Evolutionary conservation across 2,329 filamentous ascomycete genomes (phyloP), one percentile per base, ranked within the genome.

Genomic region (Neofusicoccum sp.): DNA sequence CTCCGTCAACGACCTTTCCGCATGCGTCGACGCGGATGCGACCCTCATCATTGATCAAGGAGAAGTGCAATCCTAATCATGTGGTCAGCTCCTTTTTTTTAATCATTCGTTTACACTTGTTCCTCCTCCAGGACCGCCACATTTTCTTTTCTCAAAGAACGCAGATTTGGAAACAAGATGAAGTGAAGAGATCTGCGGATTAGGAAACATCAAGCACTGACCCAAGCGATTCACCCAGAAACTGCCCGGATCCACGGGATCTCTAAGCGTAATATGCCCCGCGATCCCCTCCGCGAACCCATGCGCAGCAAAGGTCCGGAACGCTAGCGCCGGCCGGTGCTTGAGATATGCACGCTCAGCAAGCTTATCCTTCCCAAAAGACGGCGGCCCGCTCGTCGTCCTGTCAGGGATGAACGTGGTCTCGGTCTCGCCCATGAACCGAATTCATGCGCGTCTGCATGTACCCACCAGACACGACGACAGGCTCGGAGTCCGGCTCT

Each of bases 151-250:
- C 22, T 22, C 22, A 22, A 22, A 22, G 22, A 22, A 22, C 22
- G 22, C 22, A 22, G 22, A 22, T 22, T 22, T 22, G 22, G 22
- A 22, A 22, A 22, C 22, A 22, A 22, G 22, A 22, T 22, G 22
- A 22, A 22, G 22, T 22, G 22, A 22, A 22, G 22, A 22, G 45
- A 83, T 16, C 16, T n/a, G 12, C 29, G 22, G 34, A 1, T 1
- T n/a, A 49, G 3, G 3, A 34, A 22, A 76, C 4, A 82, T 84
- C 75, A 88, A 89, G 2, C 85, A 81, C 1, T 85, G 80, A 11
- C 86, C 86, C 62, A 89, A 87, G 0, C 87, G 87, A 67, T 89
- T 89, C 4, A 90, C 85, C 87, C 86, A 89, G 75, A 89, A 88
- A 0, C 81, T 85, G 4, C 77, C 74, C 0, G 84, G 83, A 41